Percentiles rank a stretch among this genome's conserved stretches.
Evolutionary conservation across 345 rosid species (phyloP).

Genomic region (Camelina neglecta): DNA sequence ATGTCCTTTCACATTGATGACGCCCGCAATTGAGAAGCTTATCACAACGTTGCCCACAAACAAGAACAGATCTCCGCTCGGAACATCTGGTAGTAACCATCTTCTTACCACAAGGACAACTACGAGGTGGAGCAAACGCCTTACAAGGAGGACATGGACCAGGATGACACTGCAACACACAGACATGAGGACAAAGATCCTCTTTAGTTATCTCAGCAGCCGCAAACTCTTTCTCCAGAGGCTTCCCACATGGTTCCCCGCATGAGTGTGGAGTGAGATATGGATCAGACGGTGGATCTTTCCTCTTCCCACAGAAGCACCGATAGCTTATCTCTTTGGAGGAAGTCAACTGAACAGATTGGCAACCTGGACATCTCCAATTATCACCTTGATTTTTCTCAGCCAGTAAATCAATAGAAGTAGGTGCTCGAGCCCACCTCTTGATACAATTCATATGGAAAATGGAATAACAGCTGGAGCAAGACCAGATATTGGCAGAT

Average conservation of each 20-base stretch:
- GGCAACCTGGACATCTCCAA: conserved; percentile 99
- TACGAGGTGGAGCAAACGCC: conserved; percentile 83
- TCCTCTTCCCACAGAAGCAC: conserved; percentile 89
- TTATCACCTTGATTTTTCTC: conserved; percentile 88
- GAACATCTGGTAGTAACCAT: conserved; percentile 82
- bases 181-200: conserved; percentile 81
- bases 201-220: conserved; percentile 51
- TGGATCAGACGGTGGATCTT: conserved; percentile 86
- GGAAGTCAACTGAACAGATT: conserved; percentile 76
- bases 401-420: conserved; percentile 75
- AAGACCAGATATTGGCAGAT: conserved; percentile 84
- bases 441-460: conserved; percentile 92
- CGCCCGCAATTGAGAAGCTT: conserved; percentile 81
- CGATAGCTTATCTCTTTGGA: conserved; percentile 74
- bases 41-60: conserved; percentile 78
- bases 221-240: conserved; percentile 61
- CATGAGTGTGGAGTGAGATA: conserved; percentile 98
- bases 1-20: conserved; percentile 68
- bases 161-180: conserved; percentile 98
- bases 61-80: conserved; percentile 69
- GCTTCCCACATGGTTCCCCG: conserved; percentile 97
- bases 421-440: conserved; percentile 96
- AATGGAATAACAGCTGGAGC: conserved; percentile 92
- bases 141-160: conserved; percentile 99
- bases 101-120: conserved; percentile 92